phyloP scores from a whole-genome alignment of 2,329 filamentous ascomycete genomes.

The Berkeleyomyces rouxiae region DNA sequence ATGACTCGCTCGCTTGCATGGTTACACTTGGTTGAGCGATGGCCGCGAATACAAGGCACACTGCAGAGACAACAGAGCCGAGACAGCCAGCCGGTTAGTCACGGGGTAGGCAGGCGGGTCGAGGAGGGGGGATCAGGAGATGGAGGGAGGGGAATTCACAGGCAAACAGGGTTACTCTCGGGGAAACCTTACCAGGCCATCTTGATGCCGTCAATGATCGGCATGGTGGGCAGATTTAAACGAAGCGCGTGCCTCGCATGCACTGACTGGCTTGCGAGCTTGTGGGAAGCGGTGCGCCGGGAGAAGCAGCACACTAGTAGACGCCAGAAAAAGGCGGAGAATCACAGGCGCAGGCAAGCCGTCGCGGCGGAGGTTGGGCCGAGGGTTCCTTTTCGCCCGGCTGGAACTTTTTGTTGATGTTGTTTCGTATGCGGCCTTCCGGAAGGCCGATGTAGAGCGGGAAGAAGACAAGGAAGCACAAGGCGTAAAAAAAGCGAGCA shows the following conservation, averaged over 20 bases:
- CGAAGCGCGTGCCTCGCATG: background rate
- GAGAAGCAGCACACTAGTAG: too few relatives aligned
- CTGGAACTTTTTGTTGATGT: background rate
- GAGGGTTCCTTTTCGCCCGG: background rate
- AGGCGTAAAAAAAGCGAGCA: background rate
- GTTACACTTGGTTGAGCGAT: conserved; percentile 59
- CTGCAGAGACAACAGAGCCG: conserved; percentile 23
- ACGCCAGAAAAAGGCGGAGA: too few relatives aligned
- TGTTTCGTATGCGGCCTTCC: background rate
- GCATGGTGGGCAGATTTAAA: conserved; percentile 31
- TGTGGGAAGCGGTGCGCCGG: too few relatives aligned
- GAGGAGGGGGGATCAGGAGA: conserved; percentile 2
- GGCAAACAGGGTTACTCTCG: conserved; percentile 5
- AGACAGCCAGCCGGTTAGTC: background rate
- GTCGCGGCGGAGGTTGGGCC: background rate
- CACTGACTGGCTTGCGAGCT: background rate
- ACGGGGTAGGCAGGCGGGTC: background rate
- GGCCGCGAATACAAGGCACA: conserved; percentile 58
- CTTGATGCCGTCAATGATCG: conserved; percentile 52
- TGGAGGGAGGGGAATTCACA: background rate
- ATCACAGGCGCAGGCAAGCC: background rate
- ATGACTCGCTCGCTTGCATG: conserved; percentile 51
- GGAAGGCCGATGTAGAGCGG: background rate
- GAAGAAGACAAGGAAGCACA: background rate
- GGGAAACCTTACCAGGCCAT: conserved; percentile 49